Evolutionary conservation across 805 yeast species (phyloP), one percentile per base, ranked within the genome.

Genomic region (Diddensiella caesifluorescens): DNA sequence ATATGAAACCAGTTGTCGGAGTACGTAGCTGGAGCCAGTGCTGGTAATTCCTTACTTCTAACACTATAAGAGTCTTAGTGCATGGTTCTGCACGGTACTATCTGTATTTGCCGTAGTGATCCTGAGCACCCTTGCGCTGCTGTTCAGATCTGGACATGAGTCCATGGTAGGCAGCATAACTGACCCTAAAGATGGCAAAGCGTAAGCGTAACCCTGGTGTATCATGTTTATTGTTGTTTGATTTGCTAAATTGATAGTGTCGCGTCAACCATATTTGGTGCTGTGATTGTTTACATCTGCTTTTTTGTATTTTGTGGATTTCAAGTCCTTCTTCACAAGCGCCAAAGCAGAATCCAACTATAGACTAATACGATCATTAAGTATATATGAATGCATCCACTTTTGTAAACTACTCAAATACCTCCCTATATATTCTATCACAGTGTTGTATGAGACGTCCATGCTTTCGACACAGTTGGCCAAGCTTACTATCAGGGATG

Each of bases 51-150:
- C 27, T 9, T 35, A 12, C 12, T 7, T 6, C 16, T 29, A 45
- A 28, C 38, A 36, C 12, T 21, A 33, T 21, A 42, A 79, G 83
- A 69, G 92, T 37, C 84, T 79, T 21, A 80, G 85, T 57, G 97
- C 98, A 19, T 90, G 95, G 85, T 87, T 85, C 63, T 90, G 98
- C 62, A 90, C 97, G 34, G 74, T 90, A 31, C 71, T 92, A 34
- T 88, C 97, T 38, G 88, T 92, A 12, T 90, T 90, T 62, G 98
- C 94, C 45, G 79, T 90, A 25, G 82, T 87, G 35, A 92, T 90
- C 44, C 74, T 90, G 36, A 74, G 94, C 7, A 83, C 85, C 43
- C 76, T 90, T 53, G 98, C 94, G 15, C 76, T 78, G 52, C 71
- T 90, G 49, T 90, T 92, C 69, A 71, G 82, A 53, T 69, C 68